Evolutionary conservation across 495 filamentous ascomycete genomes (phyloP).

Genomic region (Penicillium robsamsonii): DNA sequence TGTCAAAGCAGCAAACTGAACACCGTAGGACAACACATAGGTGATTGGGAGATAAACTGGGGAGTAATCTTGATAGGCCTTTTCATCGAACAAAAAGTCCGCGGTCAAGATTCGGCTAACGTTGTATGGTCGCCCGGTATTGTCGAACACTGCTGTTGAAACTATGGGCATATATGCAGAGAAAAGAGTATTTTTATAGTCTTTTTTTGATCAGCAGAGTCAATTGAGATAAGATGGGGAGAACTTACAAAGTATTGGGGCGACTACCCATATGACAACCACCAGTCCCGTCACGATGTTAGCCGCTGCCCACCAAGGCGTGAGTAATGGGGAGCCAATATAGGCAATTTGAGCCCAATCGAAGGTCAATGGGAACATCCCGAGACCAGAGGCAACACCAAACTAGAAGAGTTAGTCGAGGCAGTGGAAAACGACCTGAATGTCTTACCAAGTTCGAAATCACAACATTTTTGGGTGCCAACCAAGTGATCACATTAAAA

Average conservation of each 20-base stretch:
- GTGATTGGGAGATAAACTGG: conserved; percentile 81
- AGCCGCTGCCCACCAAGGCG: conserved; percentile 85
- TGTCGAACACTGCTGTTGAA: conserved; percentile 77
- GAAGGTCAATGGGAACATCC: conserved; percentile 81
- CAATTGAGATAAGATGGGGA: neutral
- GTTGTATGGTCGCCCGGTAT: conserved; percentile 73
- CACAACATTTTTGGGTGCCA: conserved; percentile 75
- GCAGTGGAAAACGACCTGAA: neutral
- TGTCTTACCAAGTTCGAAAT: conserved; percentile 25
- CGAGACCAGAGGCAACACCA: conserved; percentile 79
- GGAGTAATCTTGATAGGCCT: conserved; percentile 73
- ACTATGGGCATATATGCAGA: conserved; percentile 74
- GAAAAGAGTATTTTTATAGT: conserved; percentile 75
- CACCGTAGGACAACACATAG: conserved; percentile 75
- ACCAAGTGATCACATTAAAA: conserved; percentile 86
- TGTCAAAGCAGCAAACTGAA: conserved; percentile 79
- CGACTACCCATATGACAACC: conserved; percentile 77
- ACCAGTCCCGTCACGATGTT: conserved; percentile 81
- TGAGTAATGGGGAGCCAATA: conserved; percentile 78
- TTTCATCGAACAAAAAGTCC: conserved; percentile 70
- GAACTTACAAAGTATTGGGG: conserved; percentile 59
- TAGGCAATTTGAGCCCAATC: conserved; percentile 93
- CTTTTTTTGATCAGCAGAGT: conserved; percentile 17
- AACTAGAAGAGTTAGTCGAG: conserved; percentile 44
- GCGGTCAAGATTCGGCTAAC: conserved; percentile 72